These are phyloP conservation scores for Auricularia auricula-judae DNA, from an alignment of 768 basidiomycete genomes.

Conservation along the genomic window DNA sequence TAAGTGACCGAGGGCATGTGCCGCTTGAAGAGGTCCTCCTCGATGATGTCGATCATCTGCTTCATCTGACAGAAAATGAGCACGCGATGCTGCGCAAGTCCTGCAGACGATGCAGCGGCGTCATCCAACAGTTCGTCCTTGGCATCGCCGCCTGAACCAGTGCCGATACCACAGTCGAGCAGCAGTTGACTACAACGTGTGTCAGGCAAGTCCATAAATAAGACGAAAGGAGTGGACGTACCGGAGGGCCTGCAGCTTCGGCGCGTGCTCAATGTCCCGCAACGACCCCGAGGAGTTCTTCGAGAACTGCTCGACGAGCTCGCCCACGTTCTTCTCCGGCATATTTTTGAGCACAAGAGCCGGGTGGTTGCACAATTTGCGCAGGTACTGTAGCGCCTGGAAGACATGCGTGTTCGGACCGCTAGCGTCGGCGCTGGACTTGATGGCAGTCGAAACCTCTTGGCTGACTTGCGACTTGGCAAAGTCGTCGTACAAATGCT, in stretches of 20 bases:
- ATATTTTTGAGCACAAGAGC: conserved; percentile 77
- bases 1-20: conserved; percentile 95
- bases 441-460: conserved; percentile 55
- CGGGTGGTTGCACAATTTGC: conserved; percentile 97
- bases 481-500: conserved; percentile 90
- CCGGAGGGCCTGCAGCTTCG: conserved; percentile 87
- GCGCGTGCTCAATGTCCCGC: conserved; percentile 81
- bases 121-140: conserved; percentile 58
- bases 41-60: conserved; percentile 97
- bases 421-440: conserved; percentile 27
- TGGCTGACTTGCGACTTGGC: conserved; percentile 61
- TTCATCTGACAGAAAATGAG: conserved; percentile 99
- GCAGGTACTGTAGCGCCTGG: conserved; percentile 91
- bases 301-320: conserved; percentile 44
- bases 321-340: conserved; percentile 41
- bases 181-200: conserved; percentile 66
- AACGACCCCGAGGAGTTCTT: conserved; percentile 33
- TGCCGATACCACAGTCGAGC: conserved; percentile 88
- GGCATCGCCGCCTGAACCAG: conserved; percentile 32
- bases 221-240: conserved; percentile 25
- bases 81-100: conserved; percentile 92
- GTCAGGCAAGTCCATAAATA: neutral
- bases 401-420: conserved; percentile 77
- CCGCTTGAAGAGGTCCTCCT: conserved; percentile 80
- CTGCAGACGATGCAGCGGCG: conserved; percentile 36